Conservation (phyloP, 2,329 filamentous ascomycete genomes). For the Dactylonectria estremocensis region DNA sequence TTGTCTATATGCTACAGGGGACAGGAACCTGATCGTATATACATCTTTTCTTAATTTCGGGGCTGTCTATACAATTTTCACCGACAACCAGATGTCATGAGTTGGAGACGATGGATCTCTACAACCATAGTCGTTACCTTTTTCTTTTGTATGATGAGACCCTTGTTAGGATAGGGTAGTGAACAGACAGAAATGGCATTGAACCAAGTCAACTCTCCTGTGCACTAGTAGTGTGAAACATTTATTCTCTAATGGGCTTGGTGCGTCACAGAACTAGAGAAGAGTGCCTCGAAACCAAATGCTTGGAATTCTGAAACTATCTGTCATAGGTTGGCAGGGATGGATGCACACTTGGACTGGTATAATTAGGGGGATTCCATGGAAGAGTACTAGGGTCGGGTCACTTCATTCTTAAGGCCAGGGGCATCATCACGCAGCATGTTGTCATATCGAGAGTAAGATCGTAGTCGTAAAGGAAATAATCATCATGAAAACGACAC, state of each 20-base stretch:
- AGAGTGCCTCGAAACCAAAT: no score
- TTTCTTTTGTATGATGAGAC: slow-evolving; percentile 42
- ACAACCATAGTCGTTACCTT: slow-evolving; percentile 15
- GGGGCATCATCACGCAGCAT: slow-evolving; percentile 1
- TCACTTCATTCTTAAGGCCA: background rate
- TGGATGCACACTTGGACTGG: background rate
- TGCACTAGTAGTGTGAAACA: background rate
- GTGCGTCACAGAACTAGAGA: no score
- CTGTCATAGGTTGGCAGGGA: no score
- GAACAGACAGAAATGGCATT: slow-evolving; percentile 36
- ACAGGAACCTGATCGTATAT: slow-evolving; percentile 23
- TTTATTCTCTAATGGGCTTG: background rate
- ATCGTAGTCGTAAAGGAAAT: slow-evolving; percentile 37
- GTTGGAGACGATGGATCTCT: slow-evolving; percentile 23
- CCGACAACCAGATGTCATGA: slow-evolving; percentile 24
- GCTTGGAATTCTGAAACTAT: no score
- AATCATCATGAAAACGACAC: slow-evolving; percentile 55
- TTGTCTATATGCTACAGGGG: slow-evolving; percentile 2
- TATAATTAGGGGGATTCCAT: background rate
- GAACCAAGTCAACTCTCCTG: slow-evolving; percentile 7
- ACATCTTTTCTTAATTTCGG: slow-evolving; percentile 26
- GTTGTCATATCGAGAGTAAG: background rate
- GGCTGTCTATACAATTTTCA: slow-evolving; percentile 15
- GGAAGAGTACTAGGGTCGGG: background rate
- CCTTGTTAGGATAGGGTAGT: slow-evolving; percentile 30